Evolutionary conservation across 257 asterid genomes (phyloP).

Genomic region (Coffea eugenioides): DNA sequence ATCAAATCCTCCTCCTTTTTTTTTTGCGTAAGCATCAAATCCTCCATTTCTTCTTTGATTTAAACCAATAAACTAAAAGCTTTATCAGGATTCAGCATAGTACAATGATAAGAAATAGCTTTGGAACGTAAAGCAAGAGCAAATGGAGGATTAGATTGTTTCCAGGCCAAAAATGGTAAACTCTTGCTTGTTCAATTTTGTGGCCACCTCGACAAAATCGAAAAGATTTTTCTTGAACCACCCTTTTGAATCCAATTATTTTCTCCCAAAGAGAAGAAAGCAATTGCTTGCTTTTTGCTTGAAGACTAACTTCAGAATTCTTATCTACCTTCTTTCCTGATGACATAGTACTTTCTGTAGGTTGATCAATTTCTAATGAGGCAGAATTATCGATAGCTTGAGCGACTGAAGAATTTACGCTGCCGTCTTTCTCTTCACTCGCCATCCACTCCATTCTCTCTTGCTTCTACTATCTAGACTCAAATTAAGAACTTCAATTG

Average conservation of each 20-base stretch:
- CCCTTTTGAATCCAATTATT: conserved; percentile 1
- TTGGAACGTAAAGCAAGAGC: no score
- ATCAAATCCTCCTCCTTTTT: background rate
- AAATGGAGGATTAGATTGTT: conserved; percentile 18
- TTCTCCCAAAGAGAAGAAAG: background rate
- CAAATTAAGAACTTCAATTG: no score
- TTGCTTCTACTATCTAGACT: background rate
- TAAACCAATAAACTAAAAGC: no score
- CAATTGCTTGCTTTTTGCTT: background rate
- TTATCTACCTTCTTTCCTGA: background rate
- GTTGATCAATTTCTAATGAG: background rate
- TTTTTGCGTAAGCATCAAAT: background rate
- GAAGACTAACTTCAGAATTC: background rate
- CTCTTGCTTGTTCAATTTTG: conserved; percentile 18
- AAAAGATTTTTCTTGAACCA: conserved; percentile 8
- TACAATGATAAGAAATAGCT: no score
- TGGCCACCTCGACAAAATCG: conserved; percentile 4
- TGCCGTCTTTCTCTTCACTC: background rate
- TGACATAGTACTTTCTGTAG: background rate
- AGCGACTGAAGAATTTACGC: background rate
- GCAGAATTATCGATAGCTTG: background rate
- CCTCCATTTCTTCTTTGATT: no score
- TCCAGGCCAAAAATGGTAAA: conserved; percentile 43
- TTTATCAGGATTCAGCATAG: no score
- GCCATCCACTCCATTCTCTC: background rate